Base-by-base conservation (phyloP, 352 stramenopile genomes). In the Phytopythium oedochilum region DNA sequence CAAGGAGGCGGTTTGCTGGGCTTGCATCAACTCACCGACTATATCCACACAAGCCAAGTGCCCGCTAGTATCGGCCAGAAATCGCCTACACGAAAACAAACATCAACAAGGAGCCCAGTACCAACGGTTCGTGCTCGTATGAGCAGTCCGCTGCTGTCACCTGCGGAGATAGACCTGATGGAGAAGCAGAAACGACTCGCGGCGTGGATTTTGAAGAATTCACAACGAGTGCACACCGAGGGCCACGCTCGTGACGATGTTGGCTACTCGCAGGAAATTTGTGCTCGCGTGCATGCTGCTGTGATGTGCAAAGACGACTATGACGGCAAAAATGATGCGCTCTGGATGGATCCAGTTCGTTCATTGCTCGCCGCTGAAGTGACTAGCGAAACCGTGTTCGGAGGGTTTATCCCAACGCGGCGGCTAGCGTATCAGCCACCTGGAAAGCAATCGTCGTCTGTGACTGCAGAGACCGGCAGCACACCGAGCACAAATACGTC, bases 351-450 rank as follows among this genome's bases (percentile, higher is more conserved):
- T 29, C 55, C 67, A 2, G 72, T 88, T 2, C 63, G 70, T 10
- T 88, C 74, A n/a, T 32, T 70, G 5, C 64, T 86, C 26, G 77
- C 72, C 18, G 61, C 63, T 1, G 74, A 88, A 32, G 78, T 86
- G 61, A 84, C 63, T 32, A 85, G 74, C 38, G 77, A 85, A 29
- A 62, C 66, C 3, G 66, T 85, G 11, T 81, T 88, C 48, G 74
- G 74, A 12, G 77, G 72, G 18, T 47, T 66, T 25, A 53, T 76
- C 5, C 35, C 59, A 12, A 85, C 74, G 1, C 62, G 64, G 25
- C 54, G 72, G 4, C 47, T 82, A 7, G 60, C 63, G 14, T 81
- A 72, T 23, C 31, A 59, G 15, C 29, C 55, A 8, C 20, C 49
- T 26, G 20, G 8, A 14, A 36, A 34, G 8, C 12, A 35, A 18